Evolutionary conservation across 495 filamentous ascomycete genomes (phyloP), one percentile per base, ranked within the genome.

Genomic region (Trichoderma erinaceum): DNA sequence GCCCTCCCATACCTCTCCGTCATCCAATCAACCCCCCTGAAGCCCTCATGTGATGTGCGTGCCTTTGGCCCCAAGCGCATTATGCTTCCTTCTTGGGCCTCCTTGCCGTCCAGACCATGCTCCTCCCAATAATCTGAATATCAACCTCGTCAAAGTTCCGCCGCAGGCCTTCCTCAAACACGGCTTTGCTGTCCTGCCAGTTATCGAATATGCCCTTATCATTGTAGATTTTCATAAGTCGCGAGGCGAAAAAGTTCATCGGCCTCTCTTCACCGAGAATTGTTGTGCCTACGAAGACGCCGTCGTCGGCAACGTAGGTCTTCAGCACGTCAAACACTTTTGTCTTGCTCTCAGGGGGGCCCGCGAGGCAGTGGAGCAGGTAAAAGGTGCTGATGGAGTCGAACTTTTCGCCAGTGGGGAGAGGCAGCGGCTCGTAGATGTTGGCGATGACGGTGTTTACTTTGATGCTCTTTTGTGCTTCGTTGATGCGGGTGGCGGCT

Each of bases 321-420:
- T 73, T 76, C 25, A 76, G 71, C 15, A 69, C 61, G n/a, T 43
- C 66, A 21, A 80, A 73, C 3, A 72, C 66, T 16, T 10, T 23
- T 16, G 48, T 67, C 48, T 78, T 76, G 16, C 50, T 44, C 16
- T 21, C 71, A 16, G 71, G 66, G 0, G 67, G 50, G 0, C 71
- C 73, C 0, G 78, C 76, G 3, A 82, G 48, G 67, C 79, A 80
- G 65, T 82, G 79, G 3, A 82, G 56, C 2, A 81, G 44, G 66
- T 78, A 78, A 68, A 79, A 81, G 68, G 77, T 72, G 44, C 75
- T 78, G 38, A 82, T 71, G 0, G 75, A 77, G 65, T 78, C 73
- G 41, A 77, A 78, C 65, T 69, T 67, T n/a, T 35, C 64, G 41
- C 66, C 68, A 12, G 68, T 1, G 4, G 56, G 56, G 10, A 74